Evolutionary conservation across 2,329 filamentous ascomycete species (phyloP).

Genomic region (Zasmidium citrigriseum): DNA sequence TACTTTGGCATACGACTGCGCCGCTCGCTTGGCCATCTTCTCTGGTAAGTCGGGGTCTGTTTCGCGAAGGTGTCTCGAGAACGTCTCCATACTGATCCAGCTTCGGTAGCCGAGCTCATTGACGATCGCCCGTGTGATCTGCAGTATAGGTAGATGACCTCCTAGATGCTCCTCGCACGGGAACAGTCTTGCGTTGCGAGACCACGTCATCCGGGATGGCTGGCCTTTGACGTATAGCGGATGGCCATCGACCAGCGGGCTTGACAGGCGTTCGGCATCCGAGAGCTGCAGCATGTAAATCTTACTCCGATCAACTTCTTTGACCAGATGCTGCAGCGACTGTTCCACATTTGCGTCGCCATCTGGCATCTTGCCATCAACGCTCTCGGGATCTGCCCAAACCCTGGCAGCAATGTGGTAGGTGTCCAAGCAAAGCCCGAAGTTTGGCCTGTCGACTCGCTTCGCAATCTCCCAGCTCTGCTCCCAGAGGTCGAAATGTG

Average conservation of each 20-base stretch:
- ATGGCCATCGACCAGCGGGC: slow-evolving; percentile 60
- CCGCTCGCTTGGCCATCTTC: no score
- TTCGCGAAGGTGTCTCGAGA: background rate
- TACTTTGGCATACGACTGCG: no score
- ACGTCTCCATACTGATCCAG: background rate
- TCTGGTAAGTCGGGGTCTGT: no score
- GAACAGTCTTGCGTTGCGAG: slow-evolving; percentile 71
- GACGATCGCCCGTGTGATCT: background rate
- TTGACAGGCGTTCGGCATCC: slow-evolving; percentile 64
- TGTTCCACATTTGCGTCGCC: slow-evolving; percentile 56
- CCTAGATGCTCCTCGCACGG: slow-evolving; percentile 57
- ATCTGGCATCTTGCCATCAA: slow-evolving; percentile 52
- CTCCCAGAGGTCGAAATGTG: slow-evolving; percentile 70
- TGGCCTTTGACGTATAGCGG: slow-evolving; percentile 59
- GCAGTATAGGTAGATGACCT: slow-evolving; percentile 58
- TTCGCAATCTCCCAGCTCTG: slow-evolving; percentile 67
- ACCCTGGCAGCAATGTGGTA: slow-evolving; percentile 74
- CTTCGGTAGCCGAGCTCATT: background rate
- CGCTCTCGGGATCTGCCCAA: slow-evolving; percentile 65
- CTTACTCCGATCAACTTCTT: slow-evolving; percentile 60
- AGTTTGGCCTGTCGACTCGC: slow-evolving; percentile 66
- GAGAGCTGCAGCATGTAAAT: slow-evolving; percentile 77
- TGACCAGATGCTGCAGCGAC: slow-evolving; percentile 57
- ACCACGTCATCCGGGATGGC: slow-evolving; percentile 74
- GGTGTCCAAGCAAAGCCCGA: slow-evolving; percentile 74